Evolutionary conservation across 352 stramenopile species (phyloP).

Genomic region (Blastocystis hominis): DNA sequence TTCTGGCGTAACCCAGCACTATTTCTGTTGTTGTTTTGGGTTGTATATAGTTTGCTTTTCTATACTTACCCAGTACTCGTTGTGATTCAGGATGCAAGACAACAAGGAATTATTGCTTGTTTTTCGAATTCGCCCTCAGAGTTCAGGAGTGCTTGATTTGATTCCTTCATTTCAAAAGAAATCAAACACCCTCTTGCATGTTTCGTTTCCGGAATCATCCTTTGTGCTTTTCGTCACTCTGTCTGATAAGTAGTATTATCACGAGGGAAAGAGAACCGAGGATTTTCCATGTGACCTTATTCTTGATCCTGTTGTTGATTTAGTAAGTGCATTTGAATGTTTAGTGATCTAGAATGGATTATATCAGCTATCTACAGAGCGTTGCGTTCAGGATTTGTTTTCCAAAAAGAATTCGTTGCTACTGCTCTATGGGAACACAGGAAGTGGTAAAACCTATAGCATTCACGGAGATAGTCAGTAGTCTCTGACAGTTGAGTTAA

Average conservation of each 20-base stretch:
- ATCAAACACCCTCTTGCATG: neutral
- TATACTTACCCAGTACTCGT: neutral
- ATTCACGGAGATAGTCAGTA: slow-evolving; percentile 6
- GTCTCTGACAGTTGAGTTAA: neutral
- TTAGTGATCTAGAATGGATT: neutral
- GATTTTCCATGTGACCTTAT: neutral
- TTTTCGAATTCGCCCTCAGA: slow-evolving; percentile 23
- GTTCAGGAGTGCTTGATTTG: neutral
- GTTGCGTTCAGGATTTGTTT: neutral
- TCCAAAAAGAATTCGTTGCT: neutral
- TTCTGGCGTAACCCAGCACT: neutral
- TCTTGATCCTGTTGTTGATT: slow-evolving; percentile 19
- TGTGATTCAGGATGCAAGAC: neutral
- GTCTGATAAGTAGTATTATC: slow-evolving; percentile 16
- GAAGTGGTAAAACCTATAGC: slow-evolving; percentile 5
- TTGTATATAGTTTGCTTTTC: neutral
- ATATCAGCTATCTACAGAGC: neutral
- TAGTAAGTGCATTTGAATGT: neutral
- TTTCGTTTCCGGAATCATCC: slow-evolving; percentile 14
- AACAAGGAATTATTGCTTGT: neutral
- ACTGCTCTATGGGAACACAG: slow-evolving; percentile 1
- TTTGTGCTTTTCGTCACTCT: neutral
- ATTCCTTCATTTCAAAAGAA: neutral
- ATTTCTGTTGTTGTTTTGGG: neutral
- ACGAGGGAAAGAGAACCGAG: neutral